phyloP scores from a whole-genome alignment of 2,329 filamentous ascomycete species.

The Fusarium sp. region DNA sequence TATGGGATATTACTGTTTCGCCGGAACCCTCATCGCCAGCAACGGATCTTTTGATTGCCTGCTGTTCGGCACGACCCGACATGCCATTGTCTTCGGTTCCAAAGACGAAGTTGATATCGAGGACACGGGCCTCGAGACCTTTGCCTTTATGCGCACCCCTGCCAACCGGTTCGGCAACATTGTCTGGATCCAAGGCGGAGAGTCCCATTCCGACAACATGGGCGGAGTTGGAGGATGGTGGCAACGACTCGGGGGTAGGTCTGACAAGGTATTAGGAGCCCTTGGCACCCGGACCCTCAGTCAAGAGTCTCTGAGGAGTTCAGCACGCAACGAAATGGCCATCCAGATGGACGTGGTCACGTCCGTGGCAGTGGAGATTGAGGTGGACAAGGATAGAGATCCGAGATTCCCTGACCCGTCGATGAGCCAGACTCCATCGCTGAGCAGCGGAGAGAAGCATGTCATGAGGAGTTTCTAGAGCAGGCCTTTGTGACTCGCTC shows the following conservation, averaged over 20 bases:
- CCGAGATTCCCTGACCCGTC: constrained; percentile 31
- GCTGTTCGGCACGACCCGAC: constrained; percentile 62
- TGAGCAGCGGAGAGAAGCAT: constrained; percentile 31
- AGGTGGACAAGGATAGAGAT: constrained; percentile 38
- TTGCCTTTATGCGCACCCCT: constrained; percentile 59
- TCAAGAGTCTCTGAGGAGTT: constrained; percentile 44
- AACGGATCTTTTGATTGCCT: constrained; percentile 66
- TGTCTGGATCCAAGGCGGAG: constrained; percentile 47
- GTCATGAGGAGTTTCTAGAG: constrained; percentile 8
- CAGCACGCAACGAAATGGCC: constrained; percentile 33
- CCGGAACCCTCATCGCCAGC: constrained; percentile 66
- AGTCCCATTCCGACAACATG: not conserved
- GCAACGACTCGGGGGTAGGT: constrained; percentile 28
- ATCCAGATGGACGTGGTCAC: constrained; percentile 57
- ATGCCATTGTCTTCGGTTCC: constrained; percentile 59
- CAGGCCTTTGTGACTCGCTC: not conserved
- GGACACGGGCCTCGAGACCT: constrained; percentile 62
- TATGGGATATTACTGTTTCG: constrained; percentile 66
- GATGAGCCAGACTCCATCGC: constrained; percentile 35
- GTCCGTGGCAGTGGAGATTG: constrained; percentile 52
- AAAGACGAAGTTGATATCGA: constrained; percentile 49
- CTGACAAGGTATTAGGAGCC: not conserved
- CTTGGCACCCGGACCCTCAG: constrained; percentile 35
- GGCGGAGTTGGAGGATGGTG: constrained; percentile 40
- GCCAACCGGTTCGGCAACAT: constrained; percentile 53